A percentile compares a stretch with the other conserved stretches of the same genome.
phyloP scores from a whole-genome alignment of 192 early-diverging fungal genomes.

The Coemansia guatemalensis region DNA sequence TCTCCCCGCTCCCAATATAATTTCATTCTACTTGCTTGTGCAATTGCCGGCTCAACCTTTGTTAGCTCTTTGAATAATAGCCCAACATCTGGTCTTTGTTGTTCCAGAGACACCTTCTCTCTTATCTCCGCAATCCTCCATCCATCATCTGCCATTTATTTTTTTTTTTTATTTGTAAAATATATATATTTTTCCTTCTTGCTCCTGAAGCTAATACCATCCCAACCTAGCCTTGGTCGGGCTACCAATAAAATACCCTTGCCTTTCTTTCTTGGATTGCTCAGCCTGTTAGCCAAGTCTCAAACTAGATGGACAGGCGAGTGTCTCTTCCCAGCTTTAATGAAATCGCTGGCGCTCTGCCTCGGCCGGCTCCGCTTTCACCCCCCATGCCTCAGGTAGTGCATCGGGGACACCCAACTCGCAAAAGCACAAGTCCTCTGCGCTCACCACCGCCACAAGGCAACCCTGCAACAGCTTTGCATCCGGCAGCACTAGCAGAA shows the following conservation, averaged over 20 bases:
- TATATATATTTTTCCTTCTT: neutral
- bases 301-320: constrained; percentile 29
- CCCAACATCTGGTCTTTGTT: neutral
- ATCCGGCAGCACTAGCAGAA: neutral
- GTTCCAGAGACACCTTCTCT: neutral
- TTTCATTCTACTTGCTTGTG: neutral
- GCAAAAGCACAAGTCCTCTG: constrained; percentile 10
- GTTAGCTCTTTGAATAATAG: neutral
- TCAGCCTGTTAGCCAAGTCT: neutral
- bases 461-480: constrained; percentile 7
- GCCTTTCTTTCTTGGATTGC: neutral
- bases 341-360: constrained; percentile 43
- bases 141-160: no score
- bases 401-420: constrained; percentile 16
- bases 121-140: neutral
- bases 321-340: constrained; percentile 46
- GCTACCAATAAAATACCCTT: neutral
- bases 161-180: neutral
- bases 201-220: constrained; percentile 1
- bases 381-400: constrained; percentile 13
- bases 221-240: neutral
- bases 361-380: constrained; percentile 16
- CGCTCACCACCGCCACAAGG: constrained; percentile 4
- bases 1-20: neutral
- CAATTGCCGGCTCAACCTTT: neutral